Conservation (phyloP, 805 yeast species). For the Starmerella potacharoeniae region DNA sequence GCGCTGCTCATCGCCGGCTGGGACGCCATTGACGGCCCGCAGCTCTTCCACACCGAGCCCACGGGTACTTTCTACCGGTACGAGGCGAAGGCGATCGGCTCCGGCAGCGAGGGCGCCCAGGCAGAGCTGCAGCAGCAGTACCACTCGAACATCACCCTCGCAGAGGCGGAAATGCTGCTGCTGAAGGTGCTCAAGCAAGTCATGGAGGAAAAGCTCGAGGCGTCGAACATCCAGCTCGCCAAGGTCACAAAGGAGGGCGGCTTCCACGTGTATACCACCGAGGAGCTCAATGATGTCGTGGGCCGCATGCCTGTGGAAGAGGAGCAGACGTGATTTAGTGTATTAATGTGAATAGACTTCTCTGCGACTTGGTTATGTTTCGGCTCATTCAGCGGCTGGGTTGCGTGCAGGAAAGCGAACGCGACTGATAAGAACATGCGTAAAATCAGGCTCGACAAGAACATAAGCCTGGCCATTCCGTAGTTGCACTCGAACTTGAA, state of each 20-base stretch:
- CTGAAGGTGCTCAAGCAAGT: constrained; percentile 90
- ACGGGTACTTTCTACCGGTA: constrained; percentile 96
- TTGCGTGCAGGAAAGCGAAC: too few species aligned
- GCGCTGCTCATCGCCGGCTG: constrained; percentile 91
- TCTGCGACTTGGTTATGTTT: too few species aligned
- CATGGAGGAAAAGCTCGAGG: constrained; percentile 96
- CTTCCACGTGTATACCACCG: constrained; percentile 73
- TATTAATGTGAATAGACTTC: too few species aligned
- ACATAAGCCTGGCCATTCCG: too few species aligned
- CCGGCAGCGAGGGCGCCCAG: constrained; percentile 98
- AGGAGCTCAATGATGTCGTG: constrained; percentile 71
- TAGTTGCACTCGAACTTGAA: too few species aligned
- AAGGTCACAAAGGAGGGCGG: constrained; percentile 72
- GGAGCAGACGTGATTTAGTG: constrained; percentile 3
- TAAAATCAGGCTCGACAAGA: too few species aligned
- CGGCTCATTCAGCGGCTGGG: too few species aligned
- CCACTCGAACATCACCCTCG: constrained; percentile 72
- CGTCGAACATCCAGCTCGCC: constrained; percentile 90
- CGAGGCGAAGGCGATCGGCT: constrained; percentile 97
- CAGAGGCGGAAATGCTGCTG: constrained; percentile 84
- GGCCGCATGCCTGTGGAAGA: constrained; percentile 56
- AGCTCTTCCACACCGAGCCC: constrained; percentile 95
- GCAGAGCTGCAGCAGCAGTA: constrained; percentile 94
- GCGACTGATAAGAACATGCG: too few species aligned
- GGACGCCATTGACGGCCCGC: constrained; percentile 85